phyloP scores from a whole-genome alignment of 2,329 filamentous ascomycete species.

The Epichloe coenophiala region DNA sequence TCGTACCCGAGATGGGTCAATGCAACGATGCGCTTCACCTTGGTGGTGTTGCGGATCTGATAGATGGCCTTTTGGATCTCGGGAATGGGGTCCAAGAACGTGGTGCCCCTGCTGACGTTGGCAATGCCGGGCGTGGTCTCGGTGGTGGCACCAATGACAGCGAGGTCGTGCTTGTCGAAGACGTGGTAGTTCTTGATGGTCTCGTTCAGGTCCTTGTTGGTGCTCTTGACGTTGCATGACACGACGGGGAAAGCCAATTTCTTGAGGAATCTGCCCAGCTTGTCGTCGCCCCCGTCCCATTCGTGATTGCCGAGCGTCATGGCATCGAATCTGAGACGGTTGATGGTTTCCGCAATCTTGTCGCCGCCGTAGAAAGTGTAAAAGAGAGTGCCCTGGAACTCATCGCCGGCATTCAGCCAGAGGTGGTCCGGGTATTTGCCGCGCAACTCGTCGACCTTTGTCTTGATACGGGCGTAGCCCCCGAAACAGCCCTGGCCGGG shows the following conservation, averaged over 20 bases:
- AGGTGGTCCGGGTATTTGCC: constrained; percentile 45
- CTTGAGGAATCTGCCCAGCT: constrained; percentile 45
- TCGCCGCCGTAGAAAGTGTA: constrained; percentile 53
- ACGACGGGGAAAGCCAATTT: constrained; percentile 54
- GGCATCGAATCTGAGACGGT: constrained; percentile 50
- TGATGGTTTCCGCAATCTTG: constrained; percentile 54
- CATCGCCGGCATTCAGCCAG: constrained; percentile 53
- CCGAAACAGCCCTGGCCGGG: constrained; percentile 46
- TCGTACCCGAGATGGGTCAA: constrained; percentile 57
- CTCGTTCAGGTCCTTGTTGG: constrained; percentile 43
- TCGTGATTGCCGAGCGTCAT: constrained; percentile 59
- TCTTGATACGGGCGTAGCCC: constrained; percentile 51
- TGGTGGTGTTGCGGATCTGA: constrained; percentile 45
- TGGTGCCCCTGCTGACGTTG: constrained; percentile 42
- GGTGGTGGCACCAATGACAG: constrained; percentile 46
- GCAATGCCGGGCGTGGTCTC: constrained; percentile 33
- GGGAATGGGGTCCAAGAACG: constrained; percentile 41
- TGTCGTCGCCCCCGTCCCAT: constrained; percentile 51
- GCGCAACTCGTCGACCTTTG: constrained; percentile 41
- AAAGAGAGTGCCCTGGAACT: constrained; percentile 56
- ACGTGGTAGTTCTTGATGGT: constrained; percentile 54
- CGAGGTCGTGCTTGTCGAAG: constrained; percentile 45
- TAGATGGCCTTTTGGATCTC: constrained; percentile 49
- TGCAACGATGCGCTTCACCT: constrained; percentile 50
- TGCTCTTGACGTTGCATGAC: constrained; percentile 49